Evolutionary conservation across 352 stramenopile species (phyloP).

Genomic region (Globisporangium emineosum): DNA sequence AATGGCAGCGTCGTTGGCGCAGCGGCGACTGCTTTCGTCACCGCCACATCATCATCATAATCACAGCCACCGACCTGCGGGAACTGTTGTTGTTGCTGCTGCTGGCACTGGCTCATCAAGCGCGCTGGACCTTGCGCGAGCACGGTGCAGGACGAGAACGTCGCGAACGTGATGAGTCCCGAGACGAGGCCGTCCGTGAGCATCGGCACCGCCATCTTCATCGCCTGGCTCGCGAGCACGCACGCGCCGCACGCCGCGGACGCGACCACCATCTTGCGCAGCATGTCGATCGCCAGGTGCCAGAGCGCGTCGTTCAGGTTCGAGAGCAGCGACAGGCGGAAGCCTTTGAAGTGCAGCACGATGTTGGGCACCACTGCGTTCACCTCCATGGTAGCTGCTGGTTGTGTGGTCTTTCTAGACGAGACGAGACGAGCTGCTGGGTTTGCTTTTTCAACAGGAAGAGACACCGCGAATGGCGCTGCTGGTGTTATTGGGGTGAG

Average conservation of each 20-base stretch:
- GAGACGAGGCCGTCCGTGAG: constrained; percentile 32
- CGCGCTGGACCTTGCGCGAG: constrained; percentile 27
- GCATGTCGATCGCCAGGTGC: constrained; percentile 23
- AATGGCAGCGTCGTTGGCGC: constrained; percentile 28
- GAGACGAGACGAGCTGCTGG: neutral
- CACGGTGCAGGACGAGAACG: constrained; percentile 40
- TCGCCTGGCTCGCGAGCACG: constrained; percentile 12
- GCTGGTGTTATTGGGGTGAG: neutral
- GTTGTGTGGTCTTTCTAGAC: constrained; percentile 15
- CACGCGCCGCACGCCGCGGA: constrained; percentile 16
- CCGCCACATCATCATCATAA: neutral
- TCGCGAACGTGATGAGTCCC: constrained; percentile 48
- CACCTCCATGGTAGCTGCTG: constrained; percentile 17
- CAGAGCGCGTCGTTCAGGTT: constrained; percentile 23
- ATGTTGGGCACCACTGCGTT: constrained; percentile 38
- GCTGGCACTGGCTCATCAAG: constrained; percentile 11
- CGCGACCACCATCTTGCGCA: constrained; percentile 19
- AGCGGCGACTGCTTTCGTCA: constrained; percentile 7
- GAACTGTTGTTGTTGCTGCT: neutral
- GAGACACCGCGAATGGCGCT: too few relatives aligned
- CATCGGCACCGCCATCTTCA: constrained; percentile 25
- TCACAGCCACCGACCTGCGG: neutral
- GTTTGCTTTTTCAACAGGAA: too few relatives aligned
- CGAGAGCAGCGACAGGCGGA: constrained; percentile 30
- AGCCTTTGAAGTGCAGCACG: constrained; percentile 62